Base-by-base conservation (phyloP, 1,139 yeast species). In the Yamadazyma songkhlaensis region DNA sequence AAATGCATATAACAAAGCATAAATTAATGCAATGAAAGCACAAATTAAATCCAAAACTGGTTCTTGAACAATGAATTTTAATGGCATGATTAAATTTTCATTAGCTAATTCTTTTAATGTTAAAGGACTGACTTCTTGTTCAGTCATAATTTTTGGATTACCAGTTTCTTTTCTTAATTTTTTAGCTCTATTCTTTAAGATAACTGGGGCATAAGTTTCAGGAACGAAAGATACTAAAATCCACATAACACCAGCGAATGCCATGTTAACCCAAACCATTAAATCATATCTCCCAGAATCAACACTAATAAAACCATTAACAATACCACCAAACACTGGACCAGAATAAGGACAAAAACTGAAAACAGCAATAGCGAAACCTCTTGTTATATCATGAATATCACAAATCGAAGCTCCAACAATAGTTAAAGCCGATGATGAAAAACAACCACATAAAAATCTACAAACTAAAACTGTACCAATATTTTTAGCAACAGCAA, bases 291-390 rank as follows among this genome's bases (percentile, higher is more conserved):
- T 71, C 11, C 72, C 74, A 21, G 92, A 73, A 43, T 81, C 77
- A 32, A 84, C 81, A 43, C 82, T 74, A 53, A 88, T 82, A 64
- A 88, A 88, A 26, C 96, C 96, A 54, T 87, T 84, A 31, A 86
- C 88, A 38, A 89, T 64, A n/a, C 95, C 96, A 26, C 96, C 96
- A 37, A 88, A 63, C 26, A 86, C 95, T 0, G 97, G 96, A 34
- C 96, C 96, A 38, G 92, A 82, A 60, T 88, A 88, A 3, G 97
- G 97, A 40, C 95, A 90, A 53, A 88, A 88, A 24, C 95, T 88
- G 58, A 88, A 89, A 51, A 84, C 83, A 0, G 96, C 95, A 62
- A 88, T 88, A 25, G 95, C 95, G 53, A 82, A 76, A 49, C 96
- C 95, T 66, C 96, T 76, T 2, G 89, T 79, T 49, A 80, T 85